Conservation (phyloP, 2,329 filamentous ascomycete species). For the Calonectria pauciramosa region DNA sequence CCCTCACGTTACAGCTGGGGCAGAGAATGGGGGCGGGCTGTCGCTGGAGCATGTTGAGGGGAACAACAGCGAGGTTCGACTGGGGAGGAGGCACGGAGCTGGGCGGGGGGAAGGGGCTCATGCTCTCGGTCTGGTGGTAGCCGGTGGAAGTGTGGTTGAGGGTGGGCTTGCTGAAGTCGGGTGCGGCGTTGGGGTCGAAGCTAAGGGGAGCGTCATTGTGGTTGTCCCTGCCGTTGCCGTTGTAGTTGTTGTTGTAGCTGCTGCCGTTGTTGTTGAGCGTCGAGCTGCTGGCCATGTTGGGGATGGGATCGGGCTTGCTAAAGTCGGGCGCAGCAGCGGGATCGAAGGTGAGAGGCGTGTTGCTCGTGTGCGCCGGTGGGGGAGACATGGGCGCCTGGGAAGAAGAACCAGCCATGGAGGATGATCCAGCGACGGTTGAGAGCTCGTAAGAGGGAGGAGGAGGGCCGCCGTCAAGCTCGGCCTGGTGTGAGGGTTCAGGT, state of each 20-base stretch:
- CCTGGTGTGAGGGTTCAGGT: neutral
- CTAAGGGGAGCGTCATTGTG: neutral
- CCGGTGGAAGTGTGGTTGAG: neutral
- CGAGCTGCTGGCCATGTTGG: neutral
- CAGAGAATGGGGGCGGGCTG: slow-evolving; percentile 36
- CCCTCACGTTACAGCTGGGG: slow-evolving; percentile 28
- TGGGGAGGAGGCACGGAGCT: neutral
- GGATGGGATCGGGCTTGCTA: neutral
- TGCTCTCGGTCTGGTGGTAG: neutral
- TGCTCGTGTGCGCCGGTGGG: neutral
- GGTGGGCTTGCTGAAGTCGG: neutral
- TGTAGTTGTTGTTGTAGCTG: neutral
- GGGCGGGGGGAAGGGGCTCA: neutral
- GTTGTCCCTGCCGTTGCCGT: neutral
- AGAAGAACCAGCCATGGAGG: neutral
- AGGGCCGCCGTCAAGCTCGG: slow-evolving; percentile 2
- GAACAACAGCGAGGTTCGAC: slow-evolving; percentile 13
- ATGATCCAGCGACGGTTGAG: neutral
- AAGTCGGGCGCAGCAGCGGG: neutral
- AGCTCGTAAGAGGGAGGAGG: slow-evolving; percentile 5
- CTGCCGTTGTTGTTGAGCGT: neutral
- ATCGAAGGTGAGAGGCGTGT: neutral
- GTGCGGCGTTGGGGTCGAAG: neutral
- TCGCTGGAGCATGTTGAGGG: slow-evolving; percentile 31
- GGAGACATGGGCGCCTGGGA: neutral